Base-by-base conservation (phyloP, 345 rosid genomes). In the Arabidopsis arenosa region DNA sequence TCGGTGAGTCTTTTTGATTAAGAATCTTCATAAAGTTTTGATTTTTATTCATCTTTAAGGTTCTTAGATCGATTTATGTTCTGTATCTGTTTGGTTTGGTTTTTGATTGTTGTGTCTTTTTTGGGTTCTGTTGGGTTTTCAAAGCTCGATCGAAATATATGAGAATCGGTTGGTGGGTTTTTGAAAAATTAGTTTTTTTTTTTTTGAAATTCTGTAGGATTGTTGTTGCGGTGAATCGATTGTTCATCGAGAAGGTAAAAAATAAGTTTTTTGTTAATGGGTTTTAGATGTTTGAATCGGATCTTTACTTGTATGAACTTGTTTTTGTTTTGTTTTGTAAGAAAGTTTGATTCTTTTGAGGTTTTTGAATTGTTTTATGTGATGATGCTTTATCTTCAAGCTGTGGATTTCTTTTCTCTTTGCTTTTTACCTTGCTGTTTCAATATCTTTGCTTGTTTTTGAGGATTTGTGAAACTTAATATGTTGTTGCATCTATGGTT, bases 361-460 rank as follows among this genome's bases (percentile, higher is more conserved):
- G 26, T 39, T 15, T 62, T n/a, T 21, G 59, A 52, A 5, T 65
- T 59, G 68, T 66, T 57, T 48, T 58, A 12, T 58, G 30, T 51
- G 74, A 59, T 66, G 48, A 69, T 53, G 70, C 80, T 70, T 76
- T 63, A 44, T 13, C 71, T 70, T 77, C 6, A 76, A 76, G 75
- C 69, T 69, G 70, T 44, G 47, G 66, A 4, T 70, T 53, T 70
- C 43, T 36, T 62, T 60, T 32, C 15, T 28, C 44, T 73, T 53
- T 73, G 56, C 63, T 64, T 28, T 23, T 74, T 56, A 55, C 37
- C 54, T 64, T 57, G 57, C 30, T 61, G 70, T 74, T 55, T 18
- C 5, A 1, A 13, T 66, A 35, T 74, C 37, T 70, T 76, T 63
- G 65, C 66, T 77, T 70, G 21, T 26, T 71, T 10, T 56, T 70